These are phyloP conservation scores for Crithidia sp. DNA, from an alignment of 208 protist species.

Conservation along the genomic window DNA sequence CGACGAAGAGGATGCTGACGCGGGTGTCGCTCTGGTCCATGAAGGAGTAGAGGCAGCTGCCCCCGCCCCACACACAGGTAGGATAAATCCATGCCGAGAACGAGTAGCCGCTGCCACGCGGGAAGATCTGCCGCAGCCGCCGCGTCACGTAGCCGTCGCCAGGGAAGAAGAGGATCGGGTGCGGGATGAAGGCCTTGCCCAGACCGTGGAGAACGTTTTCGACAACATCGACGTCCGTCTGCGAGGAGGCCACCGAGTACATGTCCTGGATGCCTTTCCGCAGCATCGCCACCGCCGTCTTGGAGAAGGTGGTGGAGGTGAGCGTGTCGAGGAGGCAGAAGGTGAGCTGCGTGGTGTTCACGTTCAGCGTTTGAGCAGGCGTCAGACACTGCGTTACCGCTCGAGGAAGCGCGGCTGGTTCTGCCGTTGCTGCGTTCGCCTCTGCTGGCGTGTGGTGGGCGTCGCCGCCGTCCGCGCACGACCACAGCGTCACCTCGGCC, in stretches of 20 bases:
- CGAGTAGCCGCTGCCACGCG: slow-evolving; percentile 62
- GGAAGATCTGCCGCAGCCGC: slow-evolving; percentile 37
- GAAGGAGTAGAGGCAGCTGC: slow-evolving; percentile 79
- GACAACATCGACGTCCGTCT: slow-evolving; percentile 76
- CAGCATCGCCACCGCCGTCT: slow-evolving; percentile 44
- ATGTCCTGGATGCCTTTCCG: slow-evolving; percentile 64
- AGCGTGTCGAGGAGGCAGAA: slow-evolving; percentile 65
- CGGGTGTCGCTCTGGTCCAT: slow-evolving; percentile 50
- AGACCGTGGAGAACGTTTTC: slow-evolving; percentile 77
- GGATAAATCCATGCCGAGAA: slow-evolving; percentile 84
- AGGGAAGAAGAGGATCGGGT: slow-evolving; percentile 64
- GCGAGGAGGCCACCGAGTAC: slow-evolving; percentile 41
- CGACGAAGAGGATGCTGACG: slow-evolving; percentile 59
- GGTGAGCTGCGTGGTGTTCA: slow-evolving; percentile 72
- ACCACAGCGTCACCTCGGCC: slow-evolving; percentile 37
- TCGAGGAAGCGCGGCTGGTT: not conserved
- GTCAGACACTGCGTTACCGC: slow-evolving; percentile 21
- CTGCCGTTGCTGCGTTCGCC: not conserved
- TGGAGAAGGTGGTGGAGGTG: slow-evolving; percentile 53
- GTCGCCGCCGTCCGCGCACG: not conserved
- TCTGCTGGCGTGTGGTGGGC: not conserved
- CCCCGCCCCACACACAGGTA: slow-evolving; percentile 76
- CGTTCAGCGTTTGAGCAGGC: slow-evolving; percentile 51
- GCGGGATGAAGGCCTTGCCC: slow-evolving; percentile 44
- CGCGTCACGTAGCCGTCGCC: slow-evolving; percentile 72